Evolutionary conservation across 352 stramenopile species (phyloP), one percentile per base, ranked within the genome.

Genomic region (Thalassiosira oceanica): DNA sequence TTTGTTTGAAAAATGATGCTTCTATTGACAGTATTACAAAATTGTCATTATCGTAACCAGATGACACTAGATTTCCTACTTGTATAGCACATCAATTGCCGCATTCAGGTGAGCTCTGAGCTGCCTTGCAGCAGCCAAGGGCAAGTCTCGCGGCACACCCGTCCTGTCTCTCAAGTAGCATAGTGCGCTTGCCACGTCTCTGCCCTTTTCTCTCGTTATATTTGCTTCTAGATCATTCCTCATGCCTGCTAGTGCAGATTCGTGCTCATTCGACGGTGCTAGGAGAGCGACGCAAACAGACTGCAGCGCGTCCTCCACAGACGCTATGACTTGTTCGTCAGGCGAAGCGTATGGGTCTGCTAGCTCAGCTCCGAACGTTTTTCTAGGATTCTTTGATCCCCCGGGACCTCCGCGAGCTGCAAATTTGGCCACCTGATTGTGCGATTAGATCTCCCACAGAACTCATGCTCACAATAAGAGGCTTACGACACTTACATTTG

Each of bases 51-150:
- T n/a, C n/a, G n/a, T n/a, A n/a, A n/a, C n/a, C n/a, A n/a, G n/a
- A n/a, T n/a, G n/a, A n/a, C n/a, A n/a, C n/a, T n/a, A n/a, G n/a
- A n/a, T n/a, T n/a, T n/a, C n/a, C n/a, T n/a, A n/a, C n/a, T n/a
- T n/a, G 24, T 51, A 21, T 16, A 67, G 41, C 1, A 57, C 49
- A 74, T 83, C 61, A 43, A 91, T 89, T 3, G 55, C 84, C 57
- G 56, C 79, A 72, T 91, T 91, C 26, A 91, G 61, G 49, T 91
- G 85, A n/a, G 84, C 84, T 52, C 84, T 60, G 4, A 91, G 57
- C 44, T 91, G 84, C 37, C 84, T 53, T 6, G 63, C 84, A 36
- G 80, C 55, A 13, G 80, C 74, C 11, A 91, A 63, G 26, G 74
- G 78, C 11, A 89, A 57, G 63, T 91, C 84, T 46, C 84, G 65